phyloP scores from a whole-genome alignment of 75 land plant species.

The Pinus tabuliformis region DNA sequence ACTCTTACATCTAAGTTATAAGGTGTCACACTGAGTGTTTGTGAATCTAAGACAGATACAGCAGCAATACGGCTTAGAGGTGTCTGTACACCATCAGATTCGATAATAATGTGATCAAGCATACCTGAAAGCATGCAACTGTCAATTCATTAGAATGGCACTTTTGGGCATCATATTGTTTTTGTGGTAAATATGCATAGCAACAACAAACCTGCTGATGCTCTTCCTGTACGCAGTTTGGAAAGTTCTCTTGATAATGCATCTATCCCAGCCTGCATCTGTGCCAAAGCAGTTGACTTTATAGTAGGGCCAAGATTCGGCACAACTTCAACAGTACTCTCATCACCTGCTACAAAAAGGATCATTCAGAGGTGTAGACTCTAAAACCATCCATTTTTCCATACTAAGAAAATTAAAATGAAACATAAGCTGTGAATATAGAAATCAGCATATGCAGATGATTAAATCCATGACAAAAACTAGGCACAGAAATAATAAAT shows the following conservation, averaged over 20 bases:
- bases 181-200: background rate
- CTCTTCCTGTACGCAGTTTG: constrained; percentile 92
- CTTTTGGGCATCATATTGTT: no score
- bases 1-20: constrained; percentile 76
- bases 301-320: constrained; percentile 52
- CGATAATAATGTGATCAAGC: constrained; percentile 94
- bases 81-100: constrained; percentile 51
- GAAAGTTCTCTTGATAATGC: constrained; percentile 75
- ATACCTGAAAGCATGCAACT: constrained; percentile 58
- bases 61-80: constrained; percentile 78
- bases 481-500: no score
- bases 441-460: no score
- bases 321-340: background rate
- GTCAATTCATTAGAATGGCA: background rate
- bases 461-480: no score
- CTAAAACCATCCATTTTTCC: no score
- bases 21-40: constrained; percentile 80
- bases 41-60: constrained; percentile 77
- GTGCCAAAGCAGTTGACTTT: constrained; percentile 55
- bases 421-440: no score
- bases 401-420: no score
- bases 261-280: constrained; percentile 83
- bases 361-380: no score
- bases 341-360: no score
- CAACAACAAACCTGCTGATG: constrained; percentile 63